phyloP scores from a whole-genome alignment of 768 basidiomycete species.

The Termitomyces sp. region DNA sequence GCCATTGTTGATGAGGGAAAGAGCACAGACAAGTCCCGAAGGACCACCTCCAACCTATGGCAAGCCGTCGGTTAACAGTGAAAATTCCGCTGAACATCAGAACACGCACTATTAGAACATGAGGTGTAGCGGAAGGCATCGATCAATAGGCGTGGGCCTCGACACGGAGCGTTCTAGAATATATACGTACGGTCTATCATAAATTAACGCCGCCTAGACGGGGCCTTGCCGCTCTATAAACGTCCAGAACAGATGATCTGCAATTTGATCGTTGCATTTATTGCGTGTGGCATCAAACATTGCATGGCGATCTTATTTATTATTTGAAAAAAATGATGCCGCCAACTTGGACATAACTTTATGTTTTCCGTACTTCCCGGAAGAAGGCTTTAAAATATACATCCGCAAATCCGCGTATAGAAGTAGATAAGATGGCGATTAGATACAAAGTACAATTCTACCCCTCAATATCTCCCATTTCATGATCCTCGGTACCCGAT shows the following conservation, averaged over 20 bases:
- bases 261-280: conserved; percentile 1
- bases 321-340: neutral
- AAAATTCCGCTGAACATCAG: neutral
- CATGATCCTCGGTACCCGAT: conserved; percentile 15
- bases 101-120: conserved; percentile 24
- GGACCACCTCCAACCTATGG: conserved; percentile 45
- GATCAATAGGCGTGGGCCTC: neutral
- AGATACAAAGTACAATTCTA: conserved; percentile 4
- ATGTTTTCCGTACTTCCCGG: neutral
- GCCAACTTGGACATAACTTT: neutral
- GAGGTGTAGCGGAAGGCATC: conserved; percentile 8
- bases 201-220: neutral
- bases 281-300: neutral
- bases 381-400: conserved; percentile 1
- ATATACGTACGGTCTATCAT: conserved; percentile 7
- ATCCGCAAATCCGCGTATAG: conserved; percentile 1
- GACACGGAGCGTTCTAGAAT: conserved; percentile 1
- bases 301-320: neutral
- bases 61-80: conserved; percentile 3
- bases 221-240: neutral
- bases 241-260: neutral
- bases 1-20: conserved; percentile 39
- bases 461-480: conserved; percentile 16
- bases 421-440: conserved; percentile 14
- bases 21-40: conserved; percentile 41